These are phyloP conservation scores for Spathaspora jeffriesii DNA, from an alignment of 1,139 yeast species.

Conservation along the genomic window DNA sequence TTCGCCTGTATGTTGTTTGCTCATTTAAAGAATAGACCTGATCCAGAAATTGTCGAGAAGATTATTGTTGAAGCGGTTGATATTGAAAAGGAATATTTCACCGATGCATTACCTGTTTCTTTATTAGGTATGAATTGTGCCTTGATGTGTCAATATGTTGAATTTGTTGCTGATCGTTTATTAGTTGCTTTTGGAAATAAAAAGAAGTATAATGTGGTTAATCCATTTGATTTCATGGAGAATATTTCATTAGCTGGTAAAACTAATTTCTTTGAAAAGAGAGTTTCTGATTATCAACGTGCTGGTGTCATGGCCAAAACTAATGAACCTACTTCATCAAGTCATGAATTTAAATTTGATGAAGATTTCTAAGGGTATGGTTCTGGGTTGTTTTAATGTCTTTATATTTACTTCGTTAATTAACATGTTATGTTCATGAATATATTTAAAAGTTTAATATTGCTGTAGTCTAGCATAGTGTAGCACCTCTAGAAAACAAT, in stretches of 20 bases:
- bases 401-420: constrained; percentile 3
- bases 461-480: no score
- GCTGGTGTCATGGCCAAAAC: constrained; percentile 91
- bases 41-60: constrained; percentile 70
- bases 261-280: constrained; percentile 98
- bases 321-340: constrained; percentile 29
- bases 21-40: constrained; percentile 89
- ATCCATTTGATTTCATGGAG: constrained; percentile 99
- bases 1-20: constrained; percentile 95
- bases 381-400: constrained; percentile 6
- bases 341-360: constrained; percentile 43
- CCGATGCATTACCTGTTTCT: constrained; percentile 90
- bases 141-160: constrained; percentile 97
- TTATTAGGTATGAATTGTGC: constrained; percentile 91
- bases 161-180: constrained; percentile 95
- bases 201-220: constrained; percentile 82
- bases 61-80: constrained; percentile 94
- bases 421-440: background rate
- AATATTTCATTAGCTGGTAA: constrained; percentile 96
- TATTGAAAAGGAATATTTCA: constrained; percentile 92
- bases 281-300: constrained; percentile 98
- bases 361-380: constrained; percentile 45
- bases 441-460: background rate
- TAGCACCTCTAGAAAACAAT: no score
- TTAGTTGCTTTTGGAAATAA: constrained; percentile 87